These are phyloP conservation scores for Neurospora sp. DNA, from an alignment of 495 filamentous ascomycete genomes.

Conservation along the genomic window DNA sequence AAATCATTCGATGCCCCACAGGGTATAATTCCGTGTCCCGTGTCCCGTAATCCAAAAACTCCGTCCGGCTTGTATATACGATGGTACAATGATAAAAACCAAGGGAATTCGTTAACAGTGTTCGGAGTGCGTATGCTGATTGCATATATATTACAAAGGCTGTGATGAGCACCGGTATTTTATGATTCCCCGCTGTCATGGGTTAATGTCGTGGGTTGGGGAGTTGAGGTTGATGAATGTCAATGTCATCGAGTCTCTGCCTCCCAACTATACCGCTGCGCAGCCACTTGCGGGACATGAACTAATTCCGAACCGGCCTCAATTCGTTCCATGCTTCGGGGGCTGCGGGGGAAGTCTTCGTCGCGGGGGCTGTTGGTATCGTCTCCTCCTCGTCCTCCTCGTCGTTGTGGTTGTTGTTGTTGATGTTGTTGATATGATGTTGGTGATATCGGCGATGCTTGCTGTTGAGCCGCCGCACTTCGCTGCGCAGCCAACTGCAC, in stretches of 20 bases:
- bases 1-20: background rate
- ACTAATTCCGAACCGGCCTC: constrained; percentile 33
- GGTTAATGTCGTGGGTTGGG: too few relatives aligned
- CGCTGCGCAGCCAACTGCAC: constrained; percentile 9
- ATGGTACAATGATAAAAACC: background rate
- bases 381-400: too few relatives aligned
- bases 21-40: background rate
- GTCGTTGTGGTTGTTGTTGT: background rate
- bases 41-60: background rate
- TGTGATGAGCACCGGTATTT: too few relatives aligned
- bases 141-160: too few relatives aligned
- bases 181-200: too few relatives aligned
- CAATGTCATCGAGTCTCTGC: constrained; percentile 8
- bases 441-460: background rate
- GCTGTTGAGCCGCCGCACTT: background rate
- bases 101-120: background rate
- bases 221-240: too few relatives aligned
- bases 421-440: background rate
- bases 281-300: constrained; percentile 41
- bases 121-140: too few relatives aligned
- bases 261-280: constrained; percentile 44
- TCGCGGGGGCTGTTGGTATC: too few relatives aligned
- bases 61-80: background rate
- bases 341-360: constrained; percentile 18
- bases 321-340: constrained; percentile 29